Evolutionary conservation across 1,284 basidiomycete species (phyloP), one percentile per base, ranked within the genome.

Genomic region (Boletellus deceptivus): DNA sequence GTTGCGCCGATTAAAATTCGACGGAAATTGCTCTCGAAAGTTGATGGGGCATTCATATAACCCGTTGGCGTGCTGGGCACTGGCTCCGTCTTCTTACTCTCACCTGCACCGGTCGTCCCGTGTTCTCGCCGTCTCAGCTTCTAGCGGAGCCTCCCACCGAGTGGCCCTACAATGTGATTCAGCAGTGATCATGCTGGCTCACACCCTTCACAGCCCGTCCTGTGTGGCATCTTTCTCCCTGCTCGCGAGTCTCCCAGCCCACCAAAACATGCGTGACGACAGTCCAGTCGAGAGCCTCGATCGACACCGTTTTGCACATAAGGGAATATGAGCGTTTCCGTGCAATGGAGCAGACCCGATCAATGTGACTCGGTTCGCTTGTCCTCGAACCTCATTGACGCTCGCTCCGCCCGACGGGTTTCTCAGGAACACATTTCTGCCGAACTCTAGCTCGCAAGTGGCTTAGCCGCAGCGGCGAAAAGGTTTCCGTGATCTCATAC

Each of bases 1-100:
- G 37, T 54, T 63, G 53, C 59, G 56, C 59, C 57, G 59, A 55
- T 55, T 49, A 48, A 49, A 54, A 60, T 62, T 46, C 43, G 31
- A 48, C 62, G 63, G 63, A 63, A 55, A 66, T 63, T 64, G 58
- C 56, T 55, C 31, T 9, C 40, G 33, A 46, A 11, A 39, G 34
- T 27, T 57, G 45, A 56, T 52, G 49, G 33, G 33, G 37, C 37
- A 18, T 52, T 47, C 52, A 43, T 54, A 35, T 48, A 36, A 50
- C 47, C 36, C 40, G 48, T 40, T 51, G 42, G 49, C 27, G 17
- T 40, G 35, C 44, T 38, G 49, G 38, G 41, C 45, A 47, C 41
- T 51, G 38, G 46, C 37, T 4, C 46, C 24, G 43, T 35, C 34
- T 45, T 59, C 42, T 55, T 58, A 46, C 47, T 45, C 44, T 16